Evolutionary conservation across 805 yeast species (phyloP).

Genomic region (Peterozyma xylosa): DNA sequence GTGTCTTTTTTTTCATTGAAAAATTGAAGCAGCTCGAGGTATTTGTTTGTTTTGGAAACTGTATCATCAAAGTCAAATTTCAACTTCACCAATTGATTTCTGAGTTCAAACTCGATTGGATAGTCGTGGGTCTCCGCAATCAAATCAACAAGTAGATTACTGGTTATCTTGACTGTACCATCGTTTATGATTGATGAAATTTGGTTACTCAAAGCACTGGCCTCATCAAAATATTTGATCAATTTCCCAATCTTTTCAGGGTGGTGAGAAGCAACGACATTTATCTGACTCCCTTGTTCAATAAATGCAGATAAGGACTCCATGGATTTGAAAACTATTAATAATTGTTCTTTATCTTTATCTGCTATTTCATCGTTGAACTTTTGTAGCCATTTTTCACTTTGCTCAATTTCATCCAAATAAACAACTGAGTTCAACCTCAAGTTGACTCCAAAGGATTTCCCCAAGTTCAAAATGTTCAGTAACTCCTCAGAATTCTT

Average conservation of each 20-base stretch:
- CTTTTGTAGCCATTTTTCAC: slow-evolving; percentile 30
- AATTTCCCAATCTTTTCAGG: slow-evolving; percentile 8
- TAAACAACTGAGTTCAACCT: slow-evolving; percentile 24
- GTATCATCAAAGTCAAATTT: slow-evolving; percentile 10
- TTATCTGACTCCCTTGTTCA: slow-evolving; percentile 16
- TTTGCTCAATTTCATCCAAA: slow-evolving; percentile 28
- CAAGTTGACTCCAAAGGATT: slow-evolving; percentile 44
- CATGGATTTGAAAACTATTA: neutral
- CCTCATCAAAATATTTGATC: slow-evolving; percentile 10
- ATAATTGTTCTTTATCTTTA: no score
- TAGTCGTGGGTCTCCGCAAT: slow-evolving; percentile 3
- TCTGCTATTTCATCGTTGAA: slow-evolving; percentile 10
- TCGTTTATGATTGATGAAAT: neutral
- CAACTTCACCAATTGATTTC: neutral
- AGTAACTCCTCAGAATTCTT: slow-evolving; percentile 34
- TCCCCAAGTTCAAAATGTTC: slow-evolving; percentile 50
- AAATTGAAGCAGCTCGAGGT: slow-evolving; percentile 15
- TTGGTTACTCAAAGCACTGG: slow-evolving; percentile 9
- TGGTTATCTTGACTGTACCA: neutral
- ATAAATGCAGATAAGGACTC: slow-evolving; percentile 8
- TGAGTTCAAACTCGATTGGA: slow-evolving; percentile 4
- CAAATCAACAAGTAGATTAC: neutral
- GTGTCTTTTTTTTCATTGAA: slow-evolving; percentile 16
- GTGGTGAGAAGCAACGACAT: slow-evolving; percentile 10
- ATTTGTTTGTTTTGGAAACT: slow-evolving; percentile 11